A percentile compares a stretch with the other conserved stretches of the same genome.
These are phyloP conservation scores for Cryptococcus sp. DNA, from an alignment of 1,284 basidiomycete species.

Conservation along the genomic window DNA sequence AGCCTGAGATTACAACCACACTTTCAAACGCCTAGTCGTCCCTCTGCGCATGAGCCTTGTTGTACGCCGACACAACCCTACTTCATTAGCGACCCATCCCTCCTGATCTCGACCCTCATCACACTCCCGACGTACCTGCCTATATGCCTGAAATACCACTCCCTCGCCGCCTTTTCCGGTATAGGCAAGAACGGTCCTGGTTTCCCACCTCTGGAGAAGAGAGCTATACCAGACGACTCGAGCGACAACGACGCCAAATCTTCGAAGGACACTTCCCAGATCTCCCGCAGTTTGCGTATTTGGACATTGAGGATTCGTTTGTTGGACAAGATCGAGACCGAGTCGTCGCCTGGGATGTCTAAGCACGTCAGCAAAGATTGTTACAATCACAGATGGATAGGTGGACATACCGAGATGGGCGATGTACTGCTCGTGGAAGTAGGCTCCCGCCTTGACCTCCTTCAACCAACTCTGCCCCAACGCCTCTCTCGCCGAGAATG, in stretches of 20 bases:
- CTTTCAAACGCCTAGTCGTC: conserved; percentile 9
- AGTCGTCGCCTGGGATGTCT: conserved; percentile 76
- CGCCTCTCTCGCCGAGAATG: conserved; percentile 83
- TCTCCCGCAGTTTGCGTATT: conserved; percentile 74
- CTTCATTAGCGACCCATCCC: not conserved
- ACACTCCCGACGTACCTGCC: conserved; percentile 35
- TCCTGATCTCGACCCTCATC: too few relatives aligned
- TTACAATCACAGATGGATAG: not conserved
- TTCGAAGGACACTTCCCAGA: conserved; percentile 87
- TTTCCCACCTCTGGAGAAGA: conserved; percentile 57
- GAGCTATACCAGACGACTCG: conserved; percentile 81
- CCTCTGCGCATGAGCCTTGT: conserved; percentile 20
- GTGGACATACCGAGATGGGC: conserved; percentile 71
- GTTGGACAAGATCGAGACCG: conserved; percentile 75
- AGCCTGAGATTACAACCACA: not conserved
- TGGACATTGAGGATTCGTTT: conserved; percentile 75
- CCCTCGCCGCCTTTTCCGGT: conserved; percentile 50
- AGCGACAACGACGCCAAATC: conserved; percentile 82
- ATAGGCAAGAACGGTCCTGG: conserved; percentile 55
- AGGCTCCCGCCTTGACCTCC: conserved; percentile 67
- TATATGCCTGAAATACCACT: conserved; percentile 56
- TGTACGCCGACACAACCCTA: conserved; percentile 38
- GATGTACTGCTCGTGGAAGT: conserved; percentile 79
- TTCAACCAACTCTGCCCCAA: conserved; percentile 94
- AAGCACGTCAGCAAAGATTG: conserved; percentile 6